Evolutionary conservation across 75 land plant genomes (phyloP), one percentile per base, ranked within the genome.

Genomic region (Pseudotsuga menziesii): DNA sequence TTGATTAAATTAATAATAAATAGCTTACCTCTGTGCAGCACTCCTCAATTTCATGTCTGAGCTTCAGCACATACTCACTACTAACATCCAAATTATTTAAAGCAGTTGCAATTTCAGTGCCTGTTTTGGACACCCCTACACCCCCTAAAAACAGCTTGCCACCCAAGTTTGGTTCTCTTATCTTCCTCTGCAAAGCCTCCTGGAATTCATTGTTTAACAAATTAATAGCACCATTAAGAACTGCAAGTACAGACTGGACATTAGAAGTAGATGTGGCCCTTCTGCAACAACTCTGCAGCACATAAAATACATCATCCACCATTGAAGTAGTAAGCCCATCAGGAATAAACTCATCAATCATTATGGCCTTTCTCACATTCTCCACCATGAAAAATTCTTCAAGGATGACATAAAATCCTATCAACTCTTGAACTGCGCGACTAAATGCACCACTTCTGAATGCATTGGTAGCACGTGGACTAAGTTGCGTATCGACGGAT

Each of bases 251-350:
- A 7, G 93, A 89, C 75, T 90, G 89, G 29, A 90, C 82, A 78
- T 88, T 96, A 7, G 88, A 83, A 35, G 92, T 96, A 1, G 94
- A 93, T 7, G 91, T 86, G 13, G 94, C 91, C 83, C 98, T 83
- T 77, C 96, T 78, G 61, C 94, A 83, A 78, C 98, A 96, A 57
- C 92, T 89, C 80, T 96, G 91, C 62, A 93, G 78, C 23, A 96
- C 91, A 80, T 90, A 96, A 72, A 96, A 96, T 56, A 83, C 91
- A 80, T 96, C 98, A 78, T 96, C 98, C 74, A 93, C 98, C 93
- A 96, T 93, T 11, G 98, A 96, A 7, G 94, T 91, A 3, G 92
- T 96, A 54, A 93, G 80, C 44, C 94, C 90, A 76, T 93, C 93
- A 3, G 85, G 79, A 44, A 85, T 89, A 63, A 78, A 82, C 85